A percentile compares a stretch with the other conserved stretches of the same genome.
These are phyloP conservation scores for Alternaria dauci DNA, from an alignment of 2,329 filamentous ascomycete species.

Conservation along the genomic window DNA sequence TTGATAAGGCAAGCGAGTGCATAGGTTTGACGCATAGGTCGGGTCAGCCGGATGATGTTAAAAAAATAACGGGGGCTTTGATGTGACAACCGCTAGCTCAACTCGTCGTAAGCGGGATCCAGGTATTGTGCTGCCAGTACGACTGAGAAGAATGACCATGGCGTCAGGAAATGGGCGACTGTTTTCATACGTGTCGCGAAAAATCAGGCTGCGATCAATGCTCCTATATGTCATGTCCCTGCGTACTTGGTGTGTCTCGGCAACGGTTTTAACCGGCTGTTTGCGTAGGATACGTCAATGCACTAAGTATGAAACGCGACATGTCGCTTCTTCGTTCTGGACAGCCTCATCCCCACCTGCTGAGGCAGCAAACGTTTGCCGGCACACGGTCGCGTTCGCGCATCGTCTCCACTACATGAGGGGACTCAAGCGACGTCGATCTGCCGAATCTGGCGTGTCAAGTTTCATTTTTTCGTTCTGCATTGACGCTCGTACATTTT, in stretches of 20 bases:
- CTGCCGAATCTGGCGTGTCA: constrained; percentile 5
- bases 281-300: neutral
- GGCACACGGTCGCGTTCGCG: constrained; percentile 14
- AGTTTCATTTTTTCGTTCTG: constrained; percentile 15
- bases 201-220: neutral
- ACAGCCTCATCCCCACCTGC: constrained; percentile 10
- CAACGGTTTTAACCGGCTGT: neutral
- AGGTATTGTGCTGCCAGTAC: neutral
- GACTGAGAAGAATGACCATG: neutral
- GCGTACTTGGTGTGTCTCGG: neutral
- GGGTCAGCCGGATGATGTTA: neutral
- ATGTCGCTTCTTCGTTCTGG: constrained; percentile 7
- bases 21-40: neutral
- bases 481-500: constrained; percentile 13
- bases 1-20: neutral
- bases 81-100: neutral
- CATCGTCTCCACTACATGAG: constrained; percentile 7
- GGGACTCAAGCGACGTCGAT: constrained; percentile 7
- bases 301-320: constrained; percentile 14
- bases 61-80: neutral
- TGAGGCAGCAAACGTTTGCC: constrained; percentile 6
- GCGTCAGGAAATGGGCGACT: neutral
- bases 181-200: neutral
- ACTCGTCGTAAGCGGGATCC: neutral
- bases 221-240: constrained; percentile 1